A percentile compares a stretch with the other conserved stretches of the same genome.
These are phyloP conservation scores for Nelumbo lutea DNA, from an alignment of 164 flowering plant species.

Conservation along the genomic window DNA sequence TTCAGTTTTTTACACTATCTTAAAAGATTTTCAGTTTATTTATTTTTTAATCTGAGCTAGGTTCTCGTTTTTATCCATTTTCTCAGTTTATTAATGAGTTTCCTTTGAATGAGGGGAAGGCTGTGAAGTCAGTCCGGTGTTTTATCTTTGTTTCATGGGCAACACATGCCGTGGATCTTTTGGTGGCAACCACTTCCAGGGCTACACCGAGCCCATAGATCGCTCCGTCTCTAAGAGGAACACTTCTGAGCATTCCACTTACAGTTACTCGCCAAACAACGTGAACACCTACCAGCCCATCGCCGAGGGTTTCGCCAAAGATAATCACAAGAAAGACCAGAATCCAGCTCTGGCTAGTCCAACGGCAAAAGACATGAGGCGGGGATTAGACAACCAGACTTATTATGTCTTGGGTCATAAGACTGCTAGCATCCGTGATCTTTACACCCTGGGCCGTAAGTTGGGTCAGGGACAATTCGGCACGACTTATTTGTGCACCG, in stretches of 20 bases:
- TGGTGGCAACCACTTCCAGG: conserved; percentile 51
- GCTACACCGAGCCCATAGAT: conserved; percentile 56
- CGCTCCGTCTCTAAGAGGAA: conserved; percentile 34
- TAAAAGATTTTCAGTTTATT: background rate
- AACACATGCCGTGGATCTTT: conserved; percentile 96
- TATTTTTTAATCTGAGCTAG: background rate
- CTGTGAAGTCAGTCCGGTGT: conserved; percentile 14
- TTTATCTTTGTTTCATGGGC: conserved; percentile 79
- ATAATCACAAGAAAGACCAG: conserved; percentile 26
- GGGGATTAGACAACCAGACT: conserved; percentile 49
- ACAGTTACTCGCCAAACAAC: conserved; percentile 33
- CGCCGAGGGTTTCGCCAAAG: conserved; percentile 40
- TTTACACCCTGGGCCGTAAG: conserved; percentile 75
- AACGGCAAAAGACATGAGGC: conserved; percentile 53
- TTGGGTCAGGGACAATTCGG: conserved; percentile 96
- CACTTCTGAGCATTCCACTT: conserved; percentile 33
- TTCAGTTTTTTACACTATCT: background rate
- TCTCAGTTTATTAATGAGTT: background rate
- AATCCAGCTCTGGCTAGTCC: conserved; percentile 21
- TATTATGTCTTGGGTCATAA: conserved; percentile 78
- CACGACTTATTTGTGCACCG: conserved; percentile 72
- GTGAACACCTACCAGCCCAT: conserved; percentile 28
- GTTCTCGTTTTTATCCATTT: background rate
- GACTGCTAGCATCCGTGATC: conserved; percentile 77
- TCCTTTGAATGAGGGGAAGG: conserved; percentile 35